phyloP scores from a whole-genome alignment of 1,139 yeast genomes.

The Sugiyamaella japonica region DNA sequence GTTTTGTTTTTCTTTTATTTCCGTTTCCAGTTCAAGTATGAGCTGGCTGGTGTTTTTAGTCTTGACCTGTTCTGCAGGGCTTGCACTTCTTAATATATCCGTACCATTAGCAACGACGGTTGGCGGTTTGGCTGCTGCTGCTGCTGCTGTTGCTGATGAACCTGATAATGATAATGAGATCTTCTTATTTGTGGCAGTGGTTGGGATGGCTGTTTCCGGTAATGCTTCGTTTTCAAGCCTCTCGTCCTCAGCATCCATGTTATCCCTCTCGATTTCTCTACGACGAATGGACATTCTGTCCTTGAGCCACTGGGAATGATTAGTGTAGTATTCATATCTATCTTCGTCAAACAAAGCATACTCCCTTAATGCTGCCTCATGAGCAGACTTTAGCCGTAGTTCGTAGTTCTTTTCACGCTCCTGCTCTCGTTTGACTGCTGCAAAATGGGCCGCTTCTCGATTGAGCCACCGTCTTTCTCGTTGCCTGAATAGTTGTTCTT shows the following conservation, averaged over 20 bases:
- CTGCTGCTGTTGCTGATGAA: background rate
- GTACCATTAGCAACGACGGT: background rate
- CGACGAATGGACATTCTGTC: conserved; percentile 32
- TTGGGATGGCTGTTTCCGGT: conserved; percentile 10
- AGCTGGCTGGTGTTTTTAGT: background rate
- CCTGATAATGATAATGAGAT: conserved; percentile 25
- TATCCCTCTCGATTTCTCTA: conserved; percentile 37
- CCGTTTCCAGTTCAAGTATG: conserved; percentile 16
- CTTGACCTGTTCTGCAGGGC: background rate
- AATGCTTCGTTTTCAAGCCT: conserved; percentile 25
- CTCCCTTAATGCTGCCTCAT: conserved; percentile 26
- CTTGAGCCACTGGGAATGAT: conserved; percentile 40
- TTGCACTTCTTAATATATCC: background rate
- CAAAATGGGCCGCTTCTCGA: conserved; percentile 30
- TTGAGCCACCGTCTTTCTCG: conserved; percentile 32
- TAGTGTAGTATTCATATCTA: conserved; percentile 36
- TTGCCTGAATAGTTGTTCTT: conserved; percentile 27
- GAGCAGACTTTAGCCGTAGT: conserved; percentile 24
- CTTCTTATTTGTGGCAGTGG: conserved; percentile 17
- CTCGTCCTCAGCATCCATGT: conserved; percentile 33
- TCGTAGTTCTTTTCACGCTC: conserved; percentile 26
- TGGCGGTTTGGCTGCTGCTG: background rate
- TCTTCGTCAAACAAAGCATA: conserved; percentile 27
- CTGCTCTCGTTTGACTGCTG: conserved; percentile 32
- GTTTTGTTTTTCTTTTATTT: conserved; percentile 29